Percentiles rank a stretch among this genome's conserved stretches.
phyloP scores from a whole-genome alignment of 2,329 filamentous ascomycete genomes.

The Calonectria hongkongensis region DNA sequence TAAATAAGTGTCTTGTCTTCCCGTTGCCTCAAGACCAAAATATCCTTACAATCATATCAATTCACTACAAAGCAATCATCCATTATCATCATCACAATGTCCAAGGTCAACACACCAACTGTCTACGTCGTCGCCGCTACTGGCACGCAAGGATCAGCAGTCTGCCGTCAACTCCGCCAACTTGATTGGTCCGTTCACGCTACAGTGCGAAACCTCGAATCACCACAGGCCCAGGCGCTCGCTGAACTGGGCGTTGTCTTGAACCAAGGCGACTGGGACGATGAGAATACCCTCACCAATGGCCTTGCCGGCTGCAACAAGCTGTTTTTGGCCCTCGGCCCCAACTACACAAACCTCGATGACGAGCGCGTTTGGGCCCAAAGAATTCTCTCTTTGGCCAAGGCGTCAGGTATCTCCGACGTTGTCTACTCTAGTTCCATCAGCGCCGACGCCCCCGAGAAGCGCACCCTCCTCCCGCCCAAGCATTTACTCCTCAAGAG shows the following conservation, averaged over 20 bases:
- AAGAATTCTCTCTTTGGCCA: slow-evolving; percentile 22
- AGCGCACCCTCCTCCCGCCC: slow-evolving; percentile 26
- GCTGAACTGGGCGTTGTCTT: slow-evolving; percentile 22
- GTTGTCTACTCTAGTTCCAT: slow-evolving; percentile 27
- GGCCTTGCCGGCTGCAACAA: slow-evolving; percentile 19
- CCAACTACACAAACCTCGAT: slow-evolving; percentile 23
- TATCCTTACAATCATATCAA: neutral
- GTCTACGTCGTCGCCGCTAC: slow-evolving; percentile 29
- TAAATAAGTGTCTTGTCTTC: slow-evolving; percentile 3
- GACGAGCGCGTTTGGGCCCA: slow-evolving; percentile 24
- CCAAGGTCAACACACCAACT: slow-evolving; percentile 12
- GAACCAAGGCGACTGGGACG: slow-evolving; percentile 27
- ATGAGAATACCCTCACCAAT: slow-evolving; percentile 17
- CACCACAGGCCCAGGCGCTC: slow-evolving; percentile 25
- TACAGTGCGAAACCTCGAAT: slow-evolving; percentile 26
- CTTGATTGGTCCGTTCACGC: slow-evolving; percentile 23
- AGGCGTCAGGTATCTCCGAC: slow-evolving; percentile 8
- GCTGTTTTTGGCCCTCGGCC: slow-evolving; percentile 17
- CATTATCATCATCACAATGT: slow-evolving; percentile 21
- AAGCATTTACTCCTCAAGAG: slow-evolving; percentile 29
- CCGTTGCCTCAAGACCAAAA: slow-evolving; percentile 9
- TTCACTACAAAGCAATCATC: neutral
- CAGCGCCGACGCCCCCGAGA: slow-evolving; percentile 33
- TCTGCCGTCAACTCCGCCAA: slow-evolving; percentile 25
- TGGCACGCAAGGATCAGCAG: slow-evolving; percentile 29